Base-by-base conservation (phyloP, 2,329 filamentous ascomycete genomes). In the Paraphoma sp. region DNA sequence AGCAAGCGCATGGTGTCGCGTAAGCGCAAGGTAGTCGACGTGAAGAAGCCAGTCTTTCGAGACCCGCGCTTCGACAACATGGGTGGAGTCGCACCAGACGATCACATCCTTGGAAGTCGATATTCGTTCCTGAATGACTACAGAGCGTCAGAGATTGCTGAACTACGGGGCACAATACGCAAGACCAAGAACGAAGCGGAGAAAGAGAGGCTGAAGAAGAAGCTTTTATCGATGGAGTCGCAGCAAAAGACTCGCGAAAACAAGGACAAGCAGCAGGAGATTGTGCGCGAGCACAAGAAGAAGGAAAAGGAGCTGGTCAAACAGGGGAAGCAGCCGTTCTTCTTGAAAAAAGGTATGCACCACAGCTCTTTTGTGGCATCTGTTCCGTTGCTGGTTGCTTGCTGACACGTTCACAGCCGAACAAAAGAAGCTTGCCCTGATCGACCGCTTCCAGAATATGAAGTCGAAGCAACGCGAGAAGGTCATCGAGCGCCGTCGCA, bases 121-220 rank as follows among this genome's bases (percentile, higher is more conserved):
- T 99, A 99, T 78, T 83, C 87, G 2, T 99, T 99, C 80, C 80
- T 99, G 49, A 87, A 93, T 67, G 89, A 92, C 59, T 98, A 98
- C 79, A 87, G 91, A 57, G 87, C 88, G 18, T 83, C 85, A n/a
- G 95, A 99, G 78, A 89, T 98, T 76, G 84, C 86, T 53, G 85
- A 91, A 63, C 81, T 99, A 49, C 87, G 87, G 64, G 81, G 80
- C 8, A 84, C 88, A 42, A 84, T 95, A 69, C 87, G 86, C 72
- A 85, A 84, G 72, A 83, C 83, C 14, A 92, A 90, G 79, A 86
- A 89, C 62, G 78, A 85, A 1, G 80, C 79, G 8, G 84, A 86
- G 64, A 90, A 88, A 75, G 90, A 90, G 62, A 81, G 82, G 53
- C 79, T 98, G 62, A 90, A 93, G 81, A 84, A 87, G 50, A 83